Evolutionary conservation across 257 asterid species (phyloP).

Genomic region (Lavandula angustifolia): DNA sequence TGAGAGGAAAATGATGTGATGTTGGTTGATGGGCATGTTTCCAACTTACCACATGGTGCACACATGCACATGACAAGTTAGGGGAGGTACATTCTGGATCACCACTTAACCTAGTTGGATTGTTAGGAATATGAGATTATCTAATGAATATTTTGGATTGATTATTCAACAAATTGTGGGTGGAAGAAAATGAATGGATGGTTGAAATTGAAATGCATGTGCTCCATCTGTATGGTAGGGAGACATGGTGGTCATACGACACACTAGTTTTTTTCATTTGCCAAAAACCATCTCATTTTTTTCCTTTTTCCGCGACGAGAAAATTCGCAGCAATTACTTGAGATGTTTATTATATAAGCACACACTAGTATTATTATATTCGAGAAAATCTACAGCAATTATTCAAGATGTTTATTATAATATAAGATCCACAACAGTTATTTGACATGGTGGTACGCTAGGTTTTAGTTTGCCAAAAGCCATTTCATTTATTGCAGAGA

Average conservation of each 20-base stretch:
- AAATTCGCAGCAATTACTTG: no score
- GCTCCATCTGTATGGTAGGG: slow-evolving; percentile 52
- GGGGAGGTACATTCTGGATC: slow-evolving; percentile 8
- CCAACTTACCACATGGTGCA: slow-evolving; percentile 52
- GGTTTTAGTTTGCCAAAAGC: no score
- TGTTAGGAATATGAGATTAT: slow-evolving; percentile 29
- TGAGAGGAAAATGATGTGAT: slow-evolving; percentile 43
- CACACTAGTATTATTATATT: no score
- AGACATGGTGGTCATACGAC: slow-evolving; percentile 34
- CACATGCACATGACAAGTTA: slow-evolving; percentile 41
- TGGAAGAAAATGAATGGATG: slow-evolving; percentile 34
- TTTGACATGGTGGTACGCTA: no score
- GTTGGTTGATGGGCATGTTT: slow-evolving; percentile 37
- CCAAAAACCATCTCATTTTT: slow-evolving; percentile 1
- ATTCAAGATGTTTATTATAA: no score
- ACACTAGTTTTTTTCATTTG: slow-evolving; percentile 3
- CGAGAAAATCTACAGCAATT: no score
- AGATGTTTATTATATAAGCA: no score
- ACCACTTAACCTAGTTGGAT: slow-evolving; percentile 14
- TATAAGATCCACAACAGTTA: no score
- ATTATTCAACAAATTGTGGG: slow-evolving; percentile 31
- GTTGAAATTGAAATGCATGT: slow-evolving; percentile 43
- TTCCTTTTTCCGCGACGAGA: background rate
- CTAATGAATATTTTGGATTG: slow-evolving; percentile 28
- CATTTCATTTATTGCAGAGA: no score